Evolutionary conservation across 2,329 filamentous ascomycete genomes (phyloP).

Genomic region (Epichloe glyceriae): DNA sequence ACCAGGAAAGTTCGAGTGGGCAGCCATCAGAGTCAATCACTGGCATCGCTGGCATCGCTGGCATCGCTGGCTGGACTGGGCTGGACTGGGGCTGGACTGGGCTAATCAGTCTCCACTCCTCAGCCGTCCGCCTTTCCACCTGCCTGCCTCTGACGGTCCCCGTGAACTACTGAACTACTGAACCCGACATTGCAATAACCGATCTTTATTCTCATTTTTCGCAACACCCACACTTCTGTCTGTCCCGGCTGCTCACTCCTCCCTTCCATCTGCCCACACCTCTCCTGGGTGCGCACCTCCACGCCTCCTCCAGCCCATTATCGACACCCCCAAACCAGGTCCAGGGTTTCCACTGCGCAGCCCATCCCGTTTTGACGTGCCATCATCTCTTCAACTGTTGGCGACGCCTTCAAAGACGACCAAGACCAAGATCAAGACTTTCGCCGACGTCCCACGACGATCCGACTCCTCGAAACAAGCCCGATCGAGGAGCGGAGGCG

Average conservation of each 20-base stretch:
- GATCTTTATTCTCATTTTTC: neutral
- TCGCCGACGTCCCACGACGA: constrained; percentile 2
- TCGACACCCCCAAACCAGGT: constrained; percentile 26
- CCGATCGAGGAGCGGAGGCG: constrained; percentile 4
- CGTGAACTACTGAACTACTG: neutral
- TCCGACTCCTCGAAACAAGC: neutral
- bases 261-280: constrained; percentile 21
- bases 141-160: neutral
- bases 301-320: constrained; percentile 28
- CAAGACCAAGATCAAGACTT: constrained; percentile 1
- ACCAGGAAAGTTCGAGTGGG: no score
- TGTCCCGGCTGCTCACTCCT: constrained; percentile 11
- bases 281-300: constrained; percentile 22
- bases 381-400: constrained; percentile 2
- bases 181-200: constrained; percentile 2
- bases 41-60: no score
- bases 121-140: neutral
- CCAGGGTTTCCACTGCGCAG: constrained; percentile 15
- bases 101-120: neutral
- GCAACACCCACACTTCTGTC: constrained; percentile 5
- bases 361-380: constrained; percentile 7
- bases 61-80: no score
- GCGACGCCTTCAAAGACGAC: constrained; percentile 4
- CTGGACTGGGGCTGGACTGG: neutral
- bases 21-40: no score